A percentile compares a stretch with the other conserved stretches of the same genome.
These are phyloP conservation scores for Puccinellia tenuiflora DNA, from an alignment of 176 grass and related monocot species.

Conservation along the genomic window DNA sequence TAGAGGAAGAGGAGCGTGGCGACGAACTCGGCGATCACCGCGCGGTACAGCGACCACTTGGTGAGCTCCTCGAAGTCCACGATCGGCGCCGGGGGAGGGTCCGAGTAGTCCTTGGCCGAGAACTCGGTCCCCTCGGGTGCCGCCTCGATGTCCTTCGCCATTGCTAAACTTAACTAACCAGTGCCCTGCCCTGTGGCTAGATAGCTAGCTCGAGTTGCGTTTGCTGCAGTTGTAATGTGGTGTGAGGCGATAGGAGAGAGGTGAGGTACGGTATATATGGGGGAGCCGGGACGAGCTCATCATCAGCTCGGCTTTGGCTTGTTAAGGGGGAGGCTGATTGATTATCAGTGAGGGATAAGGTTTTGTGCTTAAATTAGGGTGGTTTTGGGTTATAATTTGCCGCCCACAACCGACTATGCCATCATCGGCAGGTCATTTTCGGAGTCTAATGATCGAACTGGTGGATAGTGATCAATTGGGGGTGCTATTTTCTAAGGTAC, in stretches of 20 bases:
- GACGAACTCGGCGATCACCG: constrained; percentile 80
- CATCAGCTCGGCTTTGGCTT: constrained; percentile 12
- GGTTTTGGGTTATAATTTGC: constrained; percentile 46
- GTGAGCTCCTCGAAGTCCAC: constrained; percentile 62
- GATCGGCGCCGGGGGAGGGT: constrained; percentile 74
- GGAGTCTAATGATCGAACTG: constrained; percentile 6
- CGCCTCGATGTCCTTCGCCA: constrained; percentile 82
- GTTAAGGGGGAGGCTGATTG: constrained; percentile 21
- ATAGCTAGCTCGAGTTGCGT: not conserved
- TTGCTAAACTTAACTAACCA: constrained; percentile 12
- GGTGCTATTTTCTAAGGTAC: constrained; percentile 7
- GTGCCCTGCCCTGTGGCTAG: not conserved
- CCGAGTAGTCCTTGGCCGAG: constrained; percentile 76
- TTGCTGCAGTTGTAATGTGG: constrained; percentile 28
- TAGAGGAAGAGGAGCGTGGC: constrained; percentile 91
- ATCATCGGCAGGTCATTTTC: constrained; percentile 42
- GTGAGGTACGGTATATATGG: constrained; percentile 59
- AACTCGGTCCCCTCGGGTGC: constrained; percentile 32
- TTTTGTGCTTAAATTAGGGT: constrained; percentile 7
- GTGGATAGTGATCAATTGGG: constrained; percentile 26
- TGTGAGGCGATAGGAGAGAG: constrained; percentile 4
- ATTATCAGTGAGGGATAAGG: constrained; percentile 19
- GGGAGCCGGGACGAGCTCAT: constrained; percentile 18
- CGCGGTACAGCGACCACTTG: constrained; percentile 81
- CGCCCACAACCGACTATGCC: constrained; percentile 60